phyloP scores from a whole-genome alignment of 257 asterid species.

The Cordia subcordata region DNA sequence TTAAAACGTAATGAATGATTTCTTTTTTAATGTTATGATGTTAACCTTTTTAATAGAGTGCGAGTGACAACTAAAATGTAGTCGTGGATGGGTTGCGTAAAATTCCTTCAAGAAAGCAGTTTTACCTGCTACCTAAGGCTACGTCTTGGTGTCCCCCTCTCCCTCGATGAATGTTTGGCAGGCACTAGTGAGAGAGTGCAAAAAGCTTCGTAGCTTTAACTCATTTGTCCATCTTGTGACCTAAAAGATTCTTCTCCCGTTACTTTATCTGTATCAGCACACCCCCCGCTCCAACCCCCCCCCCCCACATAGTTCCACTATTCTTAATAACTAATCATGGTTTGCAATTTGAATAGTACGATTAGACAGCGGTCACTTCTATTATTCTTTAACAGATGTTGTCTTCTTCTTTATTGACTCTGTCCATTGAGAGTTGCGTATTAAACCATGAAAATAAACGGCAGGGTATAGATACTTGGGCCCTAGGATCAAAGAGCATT shows the following conservation, averaged over 20 bases:
- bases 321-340: neutral
- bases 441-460: too few species aligned
- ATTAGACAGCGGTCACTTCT: neutral
- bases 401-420: too few species aligned
- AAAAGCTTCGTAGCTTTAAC: neutral
- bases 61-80: neutral
- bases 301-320: neutral
- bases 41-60: too few species aligned
- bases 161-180: neutral
- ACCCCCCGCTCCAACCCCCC: too few species aligned
- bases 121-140: too few species aligned
- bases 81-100: neutral
- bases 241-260: neutral
- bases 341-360: neutral
- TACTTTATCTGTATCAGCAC: neutral
- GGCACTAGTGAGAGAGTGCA: neutral
- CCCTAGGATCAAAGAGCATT: too few species aligned
- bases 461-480: too few species aligned
- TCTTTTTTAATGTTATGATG: too few species aligned
- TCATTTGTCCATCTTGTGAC: neutral
- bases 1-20: too few species aligned
- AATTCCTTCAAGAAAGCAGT: neutral
- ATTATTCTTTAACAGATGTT: too few species aligned
- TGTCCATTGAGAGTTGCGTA: too few species aligned
- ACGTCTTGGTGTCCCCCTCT: too few species aligned